Evolutionary conservation across 2,329 filamentous ascomycete species (phyloP).

Genomic region (Aspergillus tamarii): DNA sequence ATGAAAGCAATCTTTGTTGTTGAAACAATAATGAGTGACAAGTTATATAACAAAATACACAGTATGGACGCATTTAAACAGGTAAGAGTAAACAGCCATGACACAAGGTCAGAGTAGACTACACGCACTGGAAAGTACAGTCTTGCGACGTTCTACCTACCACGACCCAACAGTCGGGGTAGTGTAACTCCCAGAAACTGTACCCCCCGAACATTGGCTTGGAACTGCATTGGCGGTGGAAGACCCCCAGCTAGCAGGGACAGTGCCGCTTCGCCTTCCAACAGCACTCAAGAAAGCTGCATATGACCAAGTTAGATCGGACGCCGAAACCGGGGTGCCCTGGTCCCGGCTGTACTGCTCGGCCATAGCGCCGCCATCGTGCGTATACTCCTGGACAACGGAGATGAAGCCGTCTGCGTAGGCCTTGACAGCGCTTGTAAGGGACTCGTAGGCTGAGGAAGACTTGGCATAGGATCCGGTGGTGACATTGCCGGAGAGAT

Average conservation of each 20-base stretch:
- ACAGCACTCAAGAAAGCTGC: constrained; percentile 24
- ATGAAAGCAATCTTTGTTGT: background rate
- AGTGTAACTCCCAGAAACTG: constrained; percentile 14
- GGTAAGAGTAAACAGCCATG: background rate
- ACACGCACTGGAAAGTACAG: background rate
- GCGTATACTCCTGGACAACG: constrained; percentile 37
- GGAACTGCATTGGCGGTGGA: constrained; percentile 10
- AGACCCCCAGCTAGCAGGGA: constrained; percentile 27
- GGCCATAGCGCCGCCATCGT: constrained; percentile 28
- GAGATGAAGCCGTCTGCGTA: constrained; percentile 62
- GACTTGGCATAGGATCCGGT: constrained; percentile 66
- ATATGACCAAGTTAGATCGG: constrained; percentile 28
- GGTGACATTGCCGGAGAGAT: constrained; percentile 60
- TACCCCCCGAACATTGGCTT: constrained; percentile 13
- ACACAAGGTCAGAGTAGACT: background rate
- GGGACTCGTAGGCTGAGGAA: constrained; percentile 53
- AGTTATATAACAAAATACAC: background rate
- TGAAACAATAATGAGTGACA: background rate
- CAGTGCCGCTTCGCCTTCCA: constrained; percentile 18
- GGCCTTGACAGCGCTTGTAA: constrained; percentile 61
- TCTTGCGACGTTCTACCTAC: constrained; percentile 5
- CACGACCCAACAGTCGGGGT: constrained; percentile 11
- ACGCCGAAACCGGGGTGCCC: constrained; percentile 19
- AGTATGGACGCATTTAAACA: background rate
- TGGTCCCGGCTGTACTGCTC: constrained; percentile 40